phyloP scores from a whole-genome alignment of 1,284 basidiomycete genomes.

The Cronartium quercuum region DNA sequence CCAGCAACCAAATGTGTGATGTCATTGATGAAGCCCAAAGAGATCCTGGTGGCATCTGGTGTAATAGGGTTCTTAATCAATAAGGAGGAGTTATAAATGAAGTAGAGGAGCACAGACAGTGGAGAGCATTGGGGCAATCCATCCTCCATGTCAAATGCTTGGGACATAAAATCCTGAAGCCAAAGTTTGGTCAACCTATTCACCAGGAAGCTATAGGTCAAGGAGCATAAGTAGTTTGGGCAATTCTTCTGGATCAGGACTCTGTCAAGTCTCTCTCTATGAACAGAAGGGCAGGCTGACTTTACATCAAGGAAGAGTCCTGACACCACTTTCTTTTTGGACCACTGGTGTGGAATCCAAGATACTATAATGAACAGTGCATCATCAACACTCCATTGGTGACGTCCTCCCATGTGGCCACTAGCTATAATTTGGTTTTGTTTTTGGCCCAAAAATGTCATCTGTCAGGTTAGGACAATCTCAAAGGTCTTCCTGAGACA shows the following conservation, averaged over 20 bases:
- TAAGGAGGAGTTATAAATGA: not conserved
- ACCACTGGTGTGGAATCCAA: not conserved
- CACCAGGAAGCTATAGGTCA: too few species aligned
- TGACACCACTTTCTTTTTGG: not conserved
- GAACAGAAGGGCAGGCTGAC: constrained; percentile 9
- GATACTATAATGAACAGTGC: not conserved
- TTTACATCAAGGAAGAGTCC: too few species aligned
- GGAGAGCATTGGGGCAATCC: not conserved
- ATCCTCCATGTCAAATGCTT: not conserved
- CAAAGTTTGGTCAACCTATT: too few species aligned
- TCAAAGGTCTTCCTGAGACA: constrained; percentile 1
- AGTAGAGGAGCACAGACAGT: not conserved
- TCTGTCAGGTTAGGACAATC: not conserved
- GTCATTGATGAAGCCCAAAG: constrained; percentile 12
- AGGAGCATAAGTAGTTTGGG: too few species aligned
- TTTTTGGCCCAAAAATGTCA: not conserved
- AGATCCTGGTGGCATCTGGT: not conserved
- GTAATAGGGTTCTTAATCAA: not conserved
- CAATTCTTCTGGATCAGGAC: too few species aligned
- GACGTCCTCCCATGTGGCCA: not conserved
- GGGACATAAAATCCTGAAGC: too few species aligned
- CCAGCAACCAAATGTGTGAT: not conserved
- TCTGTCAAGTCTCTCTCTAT: not conserved
- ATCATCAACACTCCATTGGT: not conserved
- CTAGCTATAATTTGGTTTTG: not conserved